A percentile compares a stretch with the other conserved stretches of the same genome.
Conservation (phyloP, 1,284 basidiomycete genomes). For the Schizopora paradoxa region DNA sequence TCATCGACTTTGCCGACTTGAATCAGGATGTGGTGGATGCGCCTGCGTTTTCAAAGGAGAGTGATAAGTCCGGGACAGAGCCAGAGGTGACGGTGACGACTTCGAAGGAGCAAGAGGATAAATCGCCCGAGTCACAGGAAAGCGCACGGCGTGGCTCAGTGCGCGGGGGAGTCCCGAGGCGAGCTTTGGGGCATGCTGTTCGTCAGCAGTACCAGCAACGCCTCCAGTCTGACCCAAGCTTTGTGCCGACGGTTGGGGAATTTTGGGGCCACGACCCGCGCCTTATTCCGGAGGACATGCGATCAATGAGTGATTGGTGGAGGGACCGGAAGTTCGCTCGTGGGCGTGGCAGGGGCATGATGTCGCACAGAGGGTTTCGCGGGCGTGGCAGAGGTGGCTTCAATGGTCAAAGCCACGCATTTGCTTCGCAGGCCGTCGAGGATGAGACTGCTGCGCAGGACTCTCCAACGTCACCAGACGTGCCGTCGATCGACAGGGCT, state of each 20-base stretch:
- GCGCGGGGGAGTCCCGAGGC: slow-evolving; percentile 29
- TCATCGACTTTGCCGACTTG: slow-evolving; percentile 75
- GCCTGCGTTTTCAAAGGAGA: slow-evolving; percentile 32
- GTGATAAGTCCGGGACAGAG: slow-evolving; percentile 29
- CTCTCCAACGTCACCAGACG: slow-evolving; percentile 22
- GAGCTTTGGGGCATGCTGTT: slow-evolving; percentile 49
- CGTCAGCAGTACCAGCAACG: slow-evolving; percentile 75
- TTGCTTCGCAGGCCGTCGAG: slow-evolving; percentile 11
- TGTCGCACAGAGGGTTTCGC: slow-evolving; percentile 38
- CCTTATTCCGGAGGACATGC: slow-evolving; percentile 65
- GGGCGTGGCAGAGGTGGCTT: slow-evolving; percentile 48
- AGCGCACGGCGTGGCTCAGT: slow-evolving; percentile 15
- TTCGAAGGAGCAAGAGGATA: no score
- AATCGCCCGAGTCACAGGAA: slow-evolving; percentile 21
- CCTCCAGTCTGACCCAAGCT: slow-evolving; percentile 76
- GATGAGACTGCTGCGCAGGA: slow-evolving; percentile 18
- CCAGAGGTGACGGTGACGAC: no score
- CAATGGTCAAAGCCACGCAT: slow-evolving; percentile 20
- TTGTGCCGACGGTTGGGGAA: slow-evolving; percentile 79
- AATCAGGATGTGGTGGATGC: slow-evolving; percentile 20
- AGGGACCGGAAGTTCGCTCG: slow-evolving; percentile 69
- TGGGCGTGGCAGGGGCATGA: slow-evolving; percentile 51
- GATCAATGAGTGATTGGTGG: slow-evolving; percentile 79
- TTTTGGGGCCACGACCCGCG: slow-evolving; percentile 93
- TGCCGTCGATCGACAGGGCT: slow-evolving; percentile 55